Percentiles rank a stretch among this genome's conserved stretches.
Evolutionary conservation across 495 filamentous ascomycete species (phyloP).

Genomic region (Penicillium tannophilum): DNA sequence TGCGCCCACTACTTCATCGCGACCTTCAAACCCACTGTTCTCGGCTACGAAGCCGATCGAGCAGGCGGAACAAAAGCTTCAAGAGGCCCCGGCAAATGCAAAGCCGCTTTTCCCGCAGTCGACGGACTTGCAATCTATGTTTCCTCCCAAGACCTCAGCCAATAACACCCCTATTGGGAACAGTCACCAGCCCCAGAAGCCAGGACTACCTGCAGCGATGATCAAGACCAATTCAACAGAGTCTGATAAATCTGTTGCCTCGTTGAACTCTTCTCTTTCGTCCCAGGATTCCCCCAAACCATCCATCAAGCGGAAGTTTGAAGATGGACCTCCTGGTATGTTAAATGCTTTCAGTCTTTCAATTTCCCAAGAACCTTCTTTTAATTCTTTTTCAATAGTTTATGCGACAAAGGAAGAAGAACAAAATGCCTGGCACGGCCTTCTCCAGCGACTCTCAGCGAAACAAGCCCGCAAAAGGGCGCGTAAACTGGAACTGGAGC

Average conservation of each 20-base stretch:
- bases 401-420: slow-evolving; percentile 16
- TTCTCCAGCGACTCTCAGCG: slow-evolving; percentile 12
- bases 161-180: background rate
- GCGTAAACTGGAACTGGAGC: slow-evolving; percentile 24
- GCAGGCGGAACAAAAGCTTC: background rate
- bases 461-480: slow-evolving; percentile 12
- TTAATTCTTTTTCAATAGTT: slow-evolving; percentile 1
- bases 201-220: background rate
- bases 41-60: background rate
- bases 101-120: background rate
- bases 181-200: background rate
- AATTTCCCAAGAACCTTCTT: background rate
- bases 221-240: background rate
- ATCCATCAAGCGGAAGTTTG: background rate
- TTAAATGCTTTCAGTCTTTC: background rate
- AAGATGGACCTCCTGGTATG: slow-evolving; percentile 3
- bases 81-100: background rate
- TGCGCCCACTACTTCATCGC: slow-evolving; percentile 8
- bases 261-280: background rate
- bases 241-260: background rate
- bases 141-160: background rate
- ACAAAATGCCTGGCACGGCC: slow-evolving; percentile 23
- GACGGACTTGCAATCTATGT: background rate
- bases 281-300: background rate
- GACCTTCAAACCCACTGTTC: background rate